Percentiles rank a stretch among this genome's conserved stretches.
Conservation (phyloP, 2,329 filamentous ascomycete genomes). For the Blastomyces parvus region DNA sequence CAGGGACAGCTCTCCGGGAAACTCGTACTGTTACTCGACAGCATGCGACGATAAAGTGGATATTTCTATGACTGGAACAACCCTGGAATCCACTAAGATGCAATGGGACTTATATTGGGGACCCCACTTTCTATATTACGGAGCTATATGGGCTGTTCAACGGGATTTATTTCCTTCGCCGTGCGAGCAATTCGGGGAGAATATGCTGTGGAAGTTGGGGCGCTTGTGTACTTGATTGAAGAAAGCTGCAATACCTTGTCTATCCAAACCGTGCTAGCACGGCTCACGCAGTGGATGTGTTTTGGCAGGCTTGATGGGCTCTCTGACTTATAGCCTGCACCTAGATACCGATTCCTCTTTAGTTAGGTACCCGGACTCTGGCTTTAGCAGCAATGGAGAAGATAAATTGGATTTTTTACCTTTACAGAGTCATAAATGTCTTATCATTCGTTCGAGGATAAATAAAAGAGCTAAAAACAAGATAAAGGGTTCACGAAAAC, state of each 20-base stretch:
- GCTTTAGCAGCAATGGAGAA: neutral
- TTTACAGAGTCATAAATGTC: neutral
- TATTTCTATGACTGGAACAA: neutral
- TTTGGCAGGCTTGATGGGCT: neutral
- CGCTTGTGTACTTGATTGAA: neutral
- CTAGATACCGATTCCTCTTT: neutral
- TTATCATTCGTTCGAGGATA: neutral
- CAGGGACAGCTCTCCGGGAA: neutral
- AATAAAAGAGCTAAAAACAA: neutral
- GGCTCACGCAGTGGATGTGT: neutral
- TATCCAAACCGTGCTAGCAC: neutral
- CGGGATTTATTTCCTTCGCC: neutral
- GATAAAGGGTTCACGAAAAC: neutral
- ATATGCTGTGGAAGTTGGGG: neutral
- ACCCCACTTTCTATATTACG: neutral
- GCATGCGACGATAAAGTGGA: no score
- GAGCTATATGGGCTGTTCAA: neutral
- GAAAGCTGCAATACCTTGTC: neutral
- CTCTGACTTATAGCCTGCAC: neutral
- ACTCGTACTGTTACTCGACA: neutral
- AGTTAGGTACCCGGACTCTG: no score
- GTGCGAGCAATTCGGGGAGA: neutral
- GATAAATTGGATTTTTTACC: neutral
- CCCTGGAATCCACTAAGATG: neutral
- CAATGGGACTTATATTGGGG: no score